These are phyloP conservation scores for Dalechampia spathulata DNA, from an alignment of 441 rosid species.

Conservation along the genomic window DNA sequence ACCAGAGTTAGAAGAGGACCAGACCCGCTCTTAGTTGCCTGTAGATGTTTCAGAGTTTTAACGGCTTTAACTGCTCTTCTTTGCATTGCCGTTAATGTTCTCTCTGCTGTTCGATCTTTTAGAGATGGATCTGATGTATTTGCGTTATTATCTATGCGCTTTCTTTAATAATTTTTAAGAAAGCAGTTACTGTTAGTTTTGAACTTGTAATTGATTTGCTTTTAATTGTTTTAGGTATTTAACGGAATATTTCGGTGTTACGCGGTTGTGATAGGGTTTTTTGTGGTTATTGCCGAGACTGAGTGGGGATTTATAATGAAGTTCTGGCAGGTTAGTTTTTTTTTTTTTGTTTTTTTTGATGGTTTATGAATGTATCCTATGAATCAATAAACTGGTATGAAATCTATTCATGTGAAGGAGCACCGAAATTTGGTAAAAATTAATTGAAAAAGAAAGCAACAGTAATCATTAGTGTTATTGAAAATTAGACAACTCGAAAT, in stretches of 20 bases:
- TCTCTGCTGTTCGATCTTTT: conserved; percentile 81
- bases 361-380: too few relatives aligned
- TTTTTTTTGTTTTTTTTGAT: background rate
- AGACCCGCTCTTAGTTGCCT: conserved; percentile 62
- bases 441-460: too few relatives aligned
- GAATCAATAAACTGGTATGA: too few relatives aligned
- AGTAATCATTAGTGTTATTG: too few relatives aligned
- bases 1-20: conserved; percentile 29
- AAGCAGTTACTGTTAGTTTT: background rate
- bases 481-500: too few relatives aligned
- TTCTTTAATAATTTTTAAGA: too few relatives aligned
- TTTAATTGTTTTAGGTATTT: conserved; percentile 38
- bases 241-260: conserved; percentile 91
- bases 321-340: conserved; percentile 55
- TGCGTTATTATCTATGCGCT: background rate
- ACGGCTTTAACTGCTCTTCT: conserved; percentile 62
- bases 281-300: conserved; percentile 77
- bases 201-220: background rate
- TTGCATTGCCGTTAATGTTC: conserved; percentile 73
- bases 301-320: conserved; percentile 78
- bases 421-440: too few relatives aligned
- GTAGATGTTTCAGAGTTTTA: conserved; percentile 67
- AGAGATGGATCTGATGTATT: conserved; percentile 68
- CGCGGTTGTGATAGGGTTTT: conserved; percentile 58
- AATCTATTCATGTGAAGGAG: too few relatives aligned